Base-by-base conservation (phyloP, 352 stramenopile genomes). In the Pythium volutum region DNA sequence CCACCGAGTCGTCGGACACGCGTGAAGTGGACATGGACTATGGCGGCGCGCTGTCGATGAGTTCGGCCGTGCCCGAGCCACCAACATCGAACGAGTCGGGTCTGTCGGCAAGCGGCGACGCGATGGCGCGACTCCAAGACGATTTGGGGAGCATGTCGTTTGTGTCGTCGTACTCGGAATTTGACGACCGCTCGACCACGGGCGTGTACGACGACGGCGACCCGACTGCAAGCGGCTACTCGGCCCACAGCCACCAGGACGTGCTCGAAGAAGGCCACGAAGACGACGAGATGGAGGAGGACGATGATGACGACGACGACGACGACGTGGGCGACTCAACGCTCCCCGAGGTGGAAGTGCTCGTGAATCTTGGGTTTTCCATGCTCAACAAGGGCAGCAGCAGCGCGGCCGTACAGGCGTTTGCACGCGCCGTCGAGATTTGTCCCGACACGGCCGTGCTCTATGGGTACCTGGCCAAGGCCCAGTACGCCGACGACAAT, bases 401-500 rank as follows among this genome's bases (percentile, higher is more conserved):
- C 36, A 91, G 76, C 47, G 86, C 79, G 1, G 86, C 86, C 10
- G 84, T 91, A 31, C 81, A 91, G 59, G 86, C 86, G 23, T 95
- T 95, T 59, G 76, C 83, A 36, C 86, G 84, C n/a, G 86, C 86
- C 0, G 79, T 90, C 10, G 86, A 95, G 68, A 89, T 95, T 53
- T 81, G 84, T 48, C 84, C 84, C 12, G 76, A 87, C 20, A 78
- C 88, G 41, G 77, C 77, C 10, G 73, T 81, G n/a, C 70, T 95
- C 46, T 78, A 92, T 62, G 81, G 80, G 62, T 81, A 92, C 73
- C 66, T 95, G 53, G 86, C 82, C 16, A 84, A 87, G 42, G 86
- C 86, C 18, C 89, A 88, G 55, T 95, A 95, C 65, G 84, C 84
- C 2, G 84, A 93, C 53, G 78, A 92, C 56, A 91, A 93, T 55